These are phyloP conservation scores for Auricularia heimuer DNA, from an alignment of 768 basidiomycete genomes.

Conservation along the genomic window DNA sequence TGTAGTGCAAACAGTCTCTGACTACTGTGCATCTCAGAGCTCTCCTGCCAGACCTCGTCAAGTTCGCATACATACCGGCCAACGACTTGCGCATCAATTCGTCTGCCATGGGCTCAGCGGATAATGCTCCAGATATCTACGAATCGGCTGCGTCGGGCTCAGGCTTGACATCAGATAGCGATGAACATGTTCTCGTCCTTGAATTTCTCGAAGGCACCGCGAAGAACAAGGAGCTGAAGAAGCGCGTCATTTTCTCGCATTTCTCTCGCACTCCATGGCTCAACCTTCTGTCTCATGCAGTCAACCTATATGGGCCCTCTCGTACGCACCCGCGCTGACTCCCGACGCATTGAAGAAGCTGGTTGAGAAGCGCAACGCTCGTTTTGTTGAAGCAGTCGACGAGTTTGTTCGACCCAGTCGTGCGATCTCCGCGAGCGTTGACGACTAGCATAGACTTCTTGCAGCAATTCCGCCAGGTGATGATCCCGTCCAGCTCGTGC, in stretches of 20 bases:
- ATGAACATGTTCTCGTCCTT: slow-evolving; percentile 41
- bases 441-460: slow-evolving; percentile 40
- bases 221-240: slow-evolving; percentile 15
- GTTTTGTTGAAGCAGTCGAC: slow-evolving; percentile 54
- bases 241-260: not conserved
- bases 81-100: slow-evolving; percentile 48
- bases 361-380: slow-evolving; percentile 57
- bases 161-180: slow-evolving; percentile 22
- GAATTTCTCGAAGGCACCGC: slow-evolving; percentile 41
- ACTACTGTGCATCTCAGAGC: slow-evolving; percentile 35
- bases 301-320: slow-evolving; percentile 16
- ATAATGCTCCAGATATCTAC: slow-evolving; percentile 16
- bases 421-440: not conserved
- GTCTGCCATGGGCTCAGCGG: slow-evolving; percentile 21
- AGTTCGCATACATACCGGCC: slow-evolving; percentile 70
- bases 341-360: slow-evolving; percentile 56
- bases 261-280: slow-evolving; percentile 4
- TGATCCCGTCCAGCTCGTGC: slow-evolving; percentile 54
- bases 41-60: slow-evolving; percentile 70
- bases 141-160: slow-evolving; percentile 2
- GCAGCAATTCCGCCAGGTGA: slow-evolving; percentile 39
- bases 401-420: slow-evolving; percentile 36
- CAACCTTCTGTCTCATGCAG: not conserved
- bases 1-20: not conserved
- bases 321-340: slow-evolving; percentile 35